Percentiles rank a stretch among this genome's conserved stretches.
Conservation (phyloP, 2,329 filamentous ascomycete species). For the Stagonosporopsis vannaccii region DNA sequence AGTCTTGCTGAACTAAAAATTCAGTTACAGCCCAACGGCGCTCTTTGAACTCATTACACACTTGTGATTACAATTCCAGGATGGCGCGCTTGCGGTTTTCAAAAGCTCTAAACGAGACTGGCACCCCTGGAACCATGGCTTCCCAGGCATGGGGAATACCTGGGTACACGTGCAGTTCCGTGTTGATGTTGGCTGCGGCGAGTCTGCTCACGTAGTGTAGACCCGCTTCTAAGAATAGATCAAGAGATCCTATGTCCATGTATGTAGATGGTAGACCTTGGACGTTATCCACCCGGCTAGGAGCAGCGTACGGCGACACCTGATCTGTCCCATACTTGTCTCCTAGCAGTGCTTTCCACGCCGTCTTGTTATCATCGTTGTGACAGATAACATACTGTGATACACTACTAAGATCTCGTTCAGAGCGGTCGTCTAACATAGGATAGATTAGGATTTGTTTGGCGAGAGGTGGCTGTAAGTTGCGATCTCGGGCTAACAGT, state of each 20-base stretch:
- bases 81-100: neutral
- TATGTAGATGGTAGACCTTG: constrained; percentile 53
- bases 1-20: no score
- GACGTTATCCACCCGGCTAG: constrained; percentile 42
- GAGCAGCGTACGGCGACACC: constrained; percentile 34
- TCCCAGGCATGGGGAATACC: constrained; percentile 33
- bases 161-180: constrained; percentile 55
- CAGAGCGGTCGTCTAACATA: constrained; percentile 57
- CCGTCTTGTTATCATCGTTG: constrained; percentile 21
- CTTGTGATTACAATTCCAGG: neutral
- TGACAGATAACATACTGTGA: constrained; percentile 42
- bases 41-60: no score
- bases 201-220: constrained; percentile 51
- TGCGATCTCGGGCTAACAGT: constrained; percentile 50
- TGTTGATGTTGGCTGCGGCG: constrained; percentile 49
- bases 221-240: constrained; percentile 55
- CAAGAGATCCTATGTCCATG: constrained; percentile 54
- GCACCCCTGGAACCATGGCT: neutral
- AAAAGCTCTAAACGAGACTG: neutral
- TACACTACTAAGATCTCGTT: constrained; percentile 16
- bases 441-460: constrained; percentile 57
- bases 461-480: constrained; percentile 42
- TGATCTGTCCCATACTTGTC: neutral
- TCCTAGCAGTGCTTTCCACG: constrained; percentile 28
- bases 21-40: no score